Percentiles rank a stretch among this genome's conserved stretches.
Evolutionary conservation across 1,284 basidiomycete genomes (phyloP).

Genomic region (Trametes polyzona): DNA sequence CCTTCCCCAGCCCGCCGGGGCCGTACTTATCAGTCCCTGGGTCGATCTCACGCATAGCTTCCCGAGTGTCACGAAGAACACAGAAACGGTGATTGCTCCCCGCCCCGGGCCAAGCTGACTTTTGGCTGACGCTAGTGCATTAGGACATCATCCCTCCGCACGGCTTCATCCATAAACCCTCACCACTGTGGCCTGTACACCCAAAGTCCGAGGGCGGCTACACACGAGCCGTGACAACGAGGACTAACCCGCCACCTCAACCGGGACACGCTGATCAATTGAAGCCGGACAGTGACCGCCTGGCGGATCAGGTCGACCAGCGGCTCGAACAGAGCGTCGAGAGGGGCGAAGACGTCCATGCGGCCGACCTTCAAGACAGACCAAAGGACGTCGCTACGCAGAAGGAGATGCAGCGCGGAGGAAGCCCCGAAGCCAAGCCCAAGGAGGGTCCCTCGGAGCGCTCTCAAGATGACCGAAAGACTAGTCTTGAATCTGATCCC

Average conservation of each 20-base stretch:
- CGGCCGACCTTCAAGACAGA: constrained; percentile 28
- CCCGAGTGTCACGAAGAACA: constrained; percentile 78
- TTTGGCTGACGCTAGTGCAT: too few species aligned
- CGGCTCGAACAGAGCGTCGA: constrained; percentile 20
- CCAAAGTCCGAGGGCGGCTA: constrained; percentile 42
- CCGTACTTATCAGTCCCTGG: constrained; percentile 80
- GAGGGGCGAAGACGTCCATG: constrained; percentile 22
- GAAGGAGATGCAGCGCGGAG: constrained; percentile 41
- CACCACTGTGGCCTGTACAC: constrained; percentile 58
- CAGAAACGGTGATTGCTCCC: constrained; percentile 64
- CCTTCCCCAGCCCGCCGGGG: constrained; percentile 76
- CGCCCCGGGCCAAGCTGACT: too few species aligned
- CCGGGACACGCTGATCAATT: constrained; percentile 58
- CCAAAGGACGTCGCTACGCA: constrained; percentile 37
- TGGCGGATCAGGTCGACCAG: constrained; percentile 30
- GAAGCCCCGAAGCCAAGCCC: background rate
- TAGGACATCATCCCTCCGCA: constrained; percentile 68
- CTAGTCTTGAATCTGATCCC: background rate
- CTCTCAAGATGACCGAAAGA: background rate
- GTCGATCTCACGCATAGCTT: constrained; percentile 88
- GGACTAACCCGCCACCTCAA: constrained; percentile 48
- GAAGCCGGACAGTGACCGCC: constrained; percentile 38
- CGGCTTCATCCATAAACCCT: constrained; percentile 65
- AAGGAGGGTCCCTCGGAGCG: background rate
- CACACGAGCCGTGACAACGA: constrained; percentile 41